A percentile compares a stretch with the other conserved stretches of the same genome.
These are phyloP conservation scores for Papiliotrema flavescens DNA, from an alignment of 1,284 basidiomycete species.

Conservation along the genomic window DNA sequence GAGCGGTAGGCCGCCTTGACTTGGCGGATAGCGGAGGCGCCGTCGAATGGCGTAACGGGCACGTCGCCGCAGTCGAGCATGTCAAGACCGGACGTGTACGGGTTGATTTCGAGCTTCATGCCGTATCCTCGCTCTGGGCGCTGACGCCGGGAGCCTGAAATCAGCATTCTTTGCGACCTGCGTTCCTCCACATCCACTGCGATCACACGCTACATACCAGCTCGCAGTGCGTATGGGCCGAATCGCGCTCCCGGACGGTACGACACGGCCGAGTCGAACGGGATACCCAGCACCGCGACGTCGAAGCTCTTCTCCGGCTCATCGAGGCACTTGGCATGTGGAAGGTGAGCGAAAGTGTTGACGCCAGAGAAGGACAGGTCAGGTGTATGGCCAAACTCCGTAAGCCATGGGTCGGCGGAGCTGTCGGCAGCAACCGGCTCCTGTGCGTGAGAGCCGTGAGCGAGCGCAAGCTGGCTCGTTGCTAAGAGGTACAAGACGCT, in stretches of 20 bases:
- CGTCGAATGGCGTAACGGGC: constrained; percentile 50
- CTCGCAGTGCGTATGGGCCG: constrained; percentile 44
- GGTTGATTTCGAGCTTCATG: constrained; percentile 29
- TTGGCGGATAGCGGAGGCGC: constrained; percentile 47
- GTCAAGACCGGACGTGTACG: constrained; percentile 24
- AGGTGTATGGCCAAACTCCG: constrained; percentile 33
- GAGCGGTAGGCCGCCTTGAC: constrained; percentile 44
- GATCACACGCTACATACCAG: constrained; percentile 21
- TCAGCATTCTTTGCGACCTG: too few relatives aligned
- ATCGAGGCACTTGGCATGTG: constrained; percentile 40
- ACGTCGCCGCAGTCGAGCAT: constrained; percentile 49
- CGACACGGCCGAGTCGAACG: constrained; percentile 43
- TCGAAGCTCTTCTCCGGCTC: constrained; percentile 47
- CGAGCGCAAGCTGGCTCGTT: neutral
- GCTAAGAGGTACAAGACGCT: neutral
- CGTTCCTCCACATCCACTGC: too few relatives aligned
- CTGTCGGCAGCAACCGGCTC: neutral
- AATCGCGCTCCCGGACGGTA: constrained; percentile 46
- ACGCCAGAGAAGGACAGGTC: constrained; percentile 45
- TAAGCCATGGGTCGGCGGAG: constrained; percentile 23
- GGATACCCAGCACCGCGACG: constrained; percentile 45
- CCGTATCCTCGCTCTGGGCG: constrained; percentile 32
- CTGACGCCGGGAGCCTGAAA: constrained; percentile 30
- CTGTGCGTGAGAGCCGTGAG: neutral
- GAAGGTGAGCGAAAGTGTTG: constrained; percentile 45